Evolutionary conservation across 768 basidiomycete genomes (phyloP).

Genomic region (Rhizopogon sp.): DNA sequence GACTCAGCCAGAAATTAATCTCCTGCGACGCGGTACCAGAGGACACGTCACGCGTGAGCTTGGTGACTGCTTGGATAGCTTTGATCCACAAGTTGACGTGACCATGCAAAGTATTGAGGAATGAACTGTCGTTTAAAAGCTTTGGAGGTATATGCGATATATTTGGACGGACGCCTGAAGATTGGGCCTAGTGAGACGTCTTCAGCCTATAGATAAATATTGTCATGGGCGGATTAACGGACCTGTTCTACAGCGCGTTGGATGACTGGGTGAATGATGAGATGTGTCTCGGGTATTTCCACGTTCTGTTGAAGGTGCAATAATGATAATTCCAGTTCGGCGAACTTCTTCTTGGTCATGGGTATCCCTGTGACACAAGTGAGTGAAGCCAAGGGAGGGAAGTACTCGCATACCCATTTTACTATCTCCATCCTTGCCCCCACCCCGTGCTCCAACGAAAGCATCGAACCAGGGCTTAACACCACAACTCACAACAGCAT

Average conservation of each 20-base stretch:
- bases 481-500: conserved; percentile 90
- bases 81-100: conserved; percentile 99
- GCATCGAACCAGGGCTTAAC: conserved; percentile 99
- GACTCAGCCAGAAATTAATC: conserved; percentile 97
- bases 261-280: conserved; percentile 87
- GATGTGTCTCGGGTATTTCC: conserved; percentile 95
- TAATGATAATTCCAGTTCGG: conserved; percentile 91
- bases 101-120: conserved; percentile 88
- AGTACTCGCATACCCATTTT: conserved; percentile 62
- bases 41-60: conserved; percentile 88
- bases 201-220: conserved; percentile 8
- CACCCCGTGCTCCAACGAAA: conserved; percentile 81
- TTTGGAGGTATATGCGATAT: conserved; percentile 71
- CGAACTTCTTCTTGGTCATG: conserved; percentile 99
- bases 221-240: neutral
- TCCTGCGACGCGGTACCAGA: conserved; percentile 97
- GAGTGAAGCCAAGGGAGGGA: conserved; percentile 1
- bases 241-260: conserved; percentile 80
- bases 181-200: conserved; percentile 38
- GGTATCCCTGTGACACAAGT: conserved; percentile 61
- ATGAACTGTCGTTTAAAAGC: conserved; percentile 79
- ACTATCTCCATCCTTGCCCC: conserved; percentile 70
- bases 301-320: conserved; percentile 98
- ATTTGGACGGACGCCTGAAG: conserved; percentile 56
- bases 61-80: conserved; percentile 94